These are phyloP conservation scores for Lepidopterella palustris DNA, from an alignment of 495 filamentous ascomycete species.

Conservation along the genomic window DNA sequence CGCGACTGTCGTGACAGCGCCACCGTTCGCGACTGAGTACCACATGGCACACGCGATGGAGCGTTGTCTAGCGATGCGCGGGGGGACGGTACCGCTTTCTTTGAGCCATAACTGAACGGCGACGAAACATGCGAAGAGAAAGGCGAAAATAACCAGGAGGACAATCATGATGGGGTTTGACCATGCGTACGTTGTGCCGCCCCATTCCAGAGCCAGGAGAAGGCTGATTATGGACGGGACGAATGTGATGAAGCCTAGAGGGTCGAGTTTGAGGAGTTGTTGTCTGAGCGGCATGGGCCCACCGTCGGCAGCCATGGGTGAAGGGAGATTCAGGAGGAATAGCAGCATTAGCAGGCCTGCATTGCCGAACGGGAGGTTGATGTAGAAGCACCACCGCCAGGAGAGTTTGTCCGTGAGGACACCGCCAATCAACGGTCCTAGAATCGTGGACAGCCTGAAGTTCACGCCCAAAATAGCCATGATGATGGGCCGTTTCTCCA, in stretches of 20 bases:
- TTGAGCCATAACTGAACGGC: conserved; percentile 58
- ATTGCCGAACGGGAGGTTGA: conserved; percentile 27
- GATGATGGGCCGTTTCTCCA: neutral
- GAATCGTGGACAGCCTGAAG: conserved; percentile 26
- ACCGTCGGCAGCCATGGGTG: neutral
- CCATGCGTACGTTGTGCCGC: neutral
- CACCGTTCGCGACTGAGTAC: neutral
- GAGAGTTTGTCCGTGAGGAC: conserved; percentile 20
- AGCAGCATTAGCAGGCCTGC: conserved; percentile 39
- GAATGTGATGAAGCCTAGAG: neutral
- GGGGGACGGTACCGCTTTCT: conserved; percentile 70
- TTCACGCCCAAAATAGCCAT: conserved; percentile 19
- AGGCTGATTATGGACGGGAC: neutral
- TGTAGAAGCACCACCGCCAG: conserved; percentile 20
- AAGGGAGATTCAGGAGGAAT: conserved; percentile 36
- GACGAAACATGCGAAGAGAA: conserved; percentile 57
- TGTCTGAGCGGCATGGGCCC: neutral
- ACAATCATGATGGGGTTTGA: conserved; percentile 18
- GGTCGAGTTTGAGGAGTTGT: neutral
- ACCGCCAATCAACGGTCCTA: conserved; percentile 24
- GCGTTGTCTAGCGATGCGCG: conserved; percentile 62
- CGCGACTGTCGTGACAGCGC: neutral
- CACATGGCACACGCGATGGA: conserved; percentile 45
- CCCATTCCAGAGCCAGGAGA: neutral
- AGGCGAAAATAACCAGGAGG: conserved; percentile 60